Evolutionary conservation across 805 yeast genomes (phyloP), one percentile per base, ranked within the genome.

Genomic region (Candida rishiriensis): DNA sequence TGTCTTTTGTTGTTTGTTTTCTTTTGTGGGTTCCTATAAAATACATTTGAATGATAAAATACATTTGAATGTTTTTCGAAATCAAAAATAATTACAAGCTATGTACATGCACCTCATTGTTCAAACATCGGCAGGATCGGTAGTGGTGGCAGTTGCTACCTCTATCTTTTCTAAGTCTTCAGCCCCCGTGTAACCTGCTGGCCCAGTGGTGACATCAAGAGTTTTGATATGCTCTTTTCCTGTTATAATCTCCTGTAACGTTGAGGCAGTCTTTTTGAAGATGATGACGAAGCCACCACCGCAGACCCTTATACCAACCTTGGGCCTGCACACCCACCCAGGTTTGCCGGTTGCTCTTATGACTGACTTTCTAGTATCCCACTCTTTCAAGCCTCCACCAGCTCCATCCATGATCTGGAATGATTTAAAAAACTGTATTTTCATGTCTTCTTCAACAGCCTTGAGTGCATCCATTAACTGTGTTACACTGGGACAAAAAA

Each of bases 231-330:
- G 28, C 14, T 21, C 34, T 40, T 40, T 30, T 5, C 14, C 18
- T n/a, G 29, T 34, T 12, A 40, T 29, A 14, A 14, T 34, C 42
- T 39, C 52, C 33, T 34, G 41, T 50, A 37, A 16, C 11, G 41
- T 45, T 3, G 36, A 33, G 6, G 52, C 44, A 28, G 48, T 44
- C 40, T 69, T 72, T 45, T 61, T 65, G 48, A 75, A 73, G 9
- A 75, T 55, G 1, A 68, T 71, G 33, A 73, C 68, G 53, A 75
- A 75, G 10, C 80, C 81, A 33, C 81, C 81, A 16, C 77, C 79
- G 33, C 69, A 71, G 0, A 70, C 63, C 47, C 68, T 63, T 2
- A 63, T 54, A 0, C 78, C 79, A 21, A 75, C 79, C 51, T 68
- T 70, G 3, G 81, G 81, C 49, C 79, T 60, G 40, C 77, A 74